A percentile compares a stretch with the other conserved stretches of the same genome.
Conservation (phyloP, 306 rosid species). For the Cyclanthera cordifolia region DNA sequence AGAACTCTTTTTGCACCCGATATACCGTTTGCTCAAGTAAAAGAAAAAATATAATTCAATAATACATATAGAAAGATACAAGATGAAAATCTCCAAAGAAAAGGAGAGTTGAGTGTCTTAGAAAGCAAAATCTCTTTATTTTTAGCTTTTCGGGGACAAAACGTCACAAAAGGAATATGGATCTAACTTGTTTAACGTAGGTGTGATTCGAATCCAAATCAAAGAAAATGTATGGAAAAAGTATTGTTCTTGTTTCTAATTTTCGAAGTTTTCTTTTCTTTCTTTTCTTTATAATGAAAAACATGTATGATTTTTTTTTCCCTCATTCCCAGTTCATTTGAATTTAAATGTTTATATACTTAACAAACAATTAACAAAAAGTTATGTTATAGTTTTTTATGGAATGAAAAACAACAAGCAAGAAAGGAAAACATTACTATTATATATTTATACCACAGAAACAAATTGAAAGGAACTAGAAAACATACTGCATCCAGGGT, state of each 20-base stretch:
- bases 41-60: no score
- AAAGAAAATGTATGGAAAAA: neutral
- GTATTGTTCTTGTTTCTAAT: neutral
- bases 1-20: neutral
- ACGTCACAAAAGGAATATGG: no score
- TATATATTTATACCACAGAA: neutral
- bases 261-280: neutral
- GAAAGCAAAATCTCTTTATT: no score
- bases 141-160: no score
- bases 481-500: conserved; percentile 53
- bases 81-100: no score
- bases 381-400: neutral
- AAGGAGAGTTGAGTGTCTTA: no score
- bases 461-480: no score
- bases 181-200: no score
- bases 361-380: neutral
- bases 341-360: neutral
- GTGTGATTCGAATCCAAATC: no score
- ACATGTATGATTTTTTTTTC: neutral
- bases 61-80: no score
- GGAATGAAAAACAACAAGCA: neutral
- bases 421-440: neutral
- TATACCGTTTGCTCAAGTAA: neutral
- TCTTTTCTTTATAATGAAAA: neutral
- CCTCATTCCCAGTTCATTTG: neutral